Percentiles rank a stretch among this genome's conserved stretches.
Conservation (phyloP, 2,329 filamentous ascomycete genomes). For the Colletotrichum lini region DNA sequence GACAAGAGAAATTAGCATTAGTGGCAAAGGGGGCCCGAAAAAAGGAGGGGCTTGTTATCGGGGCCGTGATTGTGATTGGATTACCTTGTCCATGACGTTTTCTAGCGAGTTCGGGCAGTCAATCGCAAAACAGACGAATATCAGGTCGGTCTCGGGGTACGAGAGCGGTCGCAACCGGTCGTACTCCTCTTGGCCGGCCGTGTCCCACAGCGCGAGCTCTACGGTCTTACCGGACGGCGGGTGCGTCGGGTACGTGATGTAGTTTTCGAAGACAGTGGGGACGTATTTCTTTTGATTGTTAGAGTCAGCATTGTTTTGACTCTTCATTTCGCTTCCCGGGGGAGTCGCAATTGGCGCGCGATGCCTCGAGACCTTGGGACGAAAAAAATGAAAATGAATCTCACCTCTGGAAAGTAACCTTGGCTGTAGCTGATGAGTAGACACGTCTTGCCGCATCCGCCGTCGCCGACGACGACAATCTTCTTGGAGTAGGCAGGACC, state of each 20-base stretch:
- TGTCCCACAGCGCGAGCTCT: constrained; percentile 98
- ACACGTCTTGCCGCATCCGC: constrained; percentile 98
- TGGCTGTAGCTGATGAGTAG: constrained; percentile 98
- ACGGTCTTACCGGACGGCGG: constrained; percentile 91
- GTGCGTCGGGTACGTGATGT: constrained; percentile 97
- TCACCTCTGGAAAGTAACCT: constrained; percentile 98
- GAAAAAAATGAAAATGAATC: neutral
- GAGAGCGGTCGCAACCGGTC: constrained; percentile 95
- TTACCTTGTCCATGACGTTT: constrained; percentile 98
- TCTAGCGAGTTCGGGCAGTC: constrained; percentile 98
- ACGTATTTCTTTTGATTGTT: constrained; percentile 88
- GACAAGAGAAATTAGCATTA: constrained; percentile 47
- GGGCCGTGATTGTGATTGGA: constrained; percentile 45
- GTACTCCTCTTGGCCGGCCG: constrained; percentile 98
- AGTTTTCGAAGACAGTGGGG: constrained; percentile 99
- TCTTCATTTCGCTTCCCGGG: constrained; percentile 13
- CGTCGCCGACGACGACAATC: constrained; percentile 98
- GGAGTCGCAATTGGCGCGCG: neutral
- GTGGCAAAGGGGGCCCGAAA: constrained; percentile 27
- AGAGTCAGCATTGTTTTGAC: constrained; percentile 34
- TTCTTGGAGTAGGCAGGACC: constrained; percentile 97
- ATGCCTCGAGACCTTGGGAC: neutral
- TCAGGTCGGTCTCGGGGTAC: constrained; percentile 96
- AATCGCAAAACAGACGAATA: constrained; percentile 99
- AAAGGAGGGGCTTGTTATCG: constrained; percentile 21